A percentile compares a stretch with the other conserved stretches of the same genome.
Evolutionary conservation across 805 yeast species (phyloP).

Genomic region (Starmera amethionina): DNA sequence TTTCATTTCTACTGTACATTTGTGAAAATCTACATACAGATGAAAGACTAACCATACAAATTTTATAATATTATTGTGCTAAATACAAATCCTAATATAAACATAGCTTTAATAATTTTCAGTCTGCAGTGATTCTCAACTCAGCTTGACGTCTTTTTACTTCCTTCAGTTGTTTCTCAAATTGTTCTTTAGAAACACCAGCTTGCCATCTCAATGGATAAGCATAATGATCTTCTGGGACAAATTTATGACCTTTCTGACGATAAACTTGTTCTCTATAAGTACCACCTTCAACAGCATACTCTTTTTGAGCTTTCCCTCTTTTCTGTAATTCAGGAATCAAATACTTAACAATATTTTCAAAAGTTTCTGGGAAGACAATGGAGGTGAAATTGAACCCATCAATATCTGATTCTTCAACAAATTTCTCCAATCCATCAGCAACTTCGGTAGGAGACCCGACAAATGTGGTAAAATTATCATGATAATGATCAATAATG

Average conservation of each 20-base stretch:
- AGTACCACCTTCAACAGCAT: constrained; percentile 20
- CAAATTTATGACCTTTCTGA: constrained; percentile 7
- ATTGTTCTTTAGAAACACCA: constrained; percentile 17
- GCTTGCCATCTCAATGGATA: constrained; percentile 7
- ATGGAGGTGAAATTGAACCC: constrained; percentile 30
- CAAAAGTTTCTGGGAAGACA: constrained; percentile 26
- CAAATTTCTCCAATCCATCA: constrained; percentile 28
- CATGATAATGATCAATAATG: constrained; percentile 14
- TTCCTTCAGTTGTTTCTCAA: constrained; percentile 8
- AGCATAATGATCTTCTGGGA: constrained; percentile 7
- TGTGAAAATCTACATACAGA: too few species aligned
- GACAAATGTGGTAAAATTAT: constrained; percentile 9
- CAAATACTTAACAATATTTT: constrained; percentile 24
- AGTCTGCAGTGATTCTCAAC: background rate
- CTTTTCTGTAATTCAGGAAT: constrained; percentile 24
- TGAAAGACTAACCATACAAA: too few species aligned
- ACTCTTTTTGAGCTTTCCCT: constrained; percentile 25
- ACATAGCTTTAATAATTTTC: background rate
- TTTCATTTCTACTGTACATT: too few species aligned
- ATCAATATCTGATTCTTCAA: constrained; percentile 25
- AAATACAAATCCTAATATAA: too few species aligned
- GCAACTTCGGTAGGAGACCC: constrained; percentile 27
- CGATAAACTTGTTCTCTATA: constrained; percentile 20
- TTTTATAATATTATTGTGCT: too few species aligned
- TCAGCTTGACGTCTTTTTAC: background rate